Percentiles rank a stretch among this genome's conserved stretches.
These are phyloP conservation scores for Rhizopogon sp. DNA, from an alignment of 768 basidiomycete species.

Conservation along the genomic window DNA sequence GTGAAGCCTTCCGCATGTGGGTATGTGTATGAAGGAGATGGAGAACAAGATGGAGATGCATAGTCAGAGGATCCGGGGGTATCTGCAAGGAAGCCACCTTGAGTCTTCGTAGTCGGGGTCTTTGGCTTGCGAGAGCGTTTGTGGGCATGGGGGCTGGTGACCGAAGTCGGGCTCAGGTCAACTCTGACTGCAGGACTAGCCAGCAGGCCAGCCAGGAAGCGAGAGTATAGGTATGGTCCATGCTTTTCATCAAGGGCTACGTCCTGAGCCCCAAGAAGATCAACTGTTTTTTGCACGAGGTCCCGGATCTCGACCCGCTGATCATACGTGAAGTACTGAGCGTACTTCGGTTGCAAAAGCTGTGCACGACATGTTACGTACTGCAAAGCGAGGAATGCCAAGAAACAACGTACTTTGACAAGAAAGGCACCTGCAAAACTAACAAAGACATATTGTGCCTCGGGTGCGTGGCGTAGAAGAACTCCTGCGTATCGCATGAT, in stretches of 20 bases:
- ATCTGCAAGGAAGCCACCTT: neutral
- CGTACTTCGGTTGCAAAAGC: conserved; percentile 78
- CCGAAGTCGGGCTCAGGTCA: neutral
- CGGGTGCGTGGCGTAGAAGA: conserved; percentile 69
- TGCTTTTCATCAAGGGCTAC: conserved; percentile 79
- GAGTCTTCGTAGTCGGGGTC: neutral
- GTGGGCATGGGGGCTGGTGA: neutral
- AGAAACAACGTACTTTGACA: conserved; percentile 52
- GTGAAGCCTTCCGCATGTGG: neutral
- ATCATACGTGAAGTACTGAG: conserved; percentile 51
- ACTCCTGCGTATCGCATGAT: conserved; percentile 30
- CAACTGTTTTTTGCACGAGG: conserved; percentile 60
- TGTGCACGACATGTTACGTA: conserved; percentile 15
- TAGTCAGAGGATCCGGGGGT: conserved; percentile 24
- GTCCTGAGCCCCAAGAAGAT: conserved; percentile 63
- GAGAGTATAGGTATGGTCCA: conserved; percentile 75
- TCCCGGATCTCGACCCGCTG: conserved; percentile 57
- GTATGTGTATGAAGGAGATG: conserved; percentile 1
- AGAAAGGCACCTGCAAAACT: conserved; percentile 82
- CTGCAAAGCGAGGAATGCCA: neutral
- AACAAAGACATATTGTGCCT: conserved; percentile 73
- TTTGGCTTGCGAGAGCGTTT: neutral
- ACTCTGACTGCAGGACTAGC: conserved; percentile 27
- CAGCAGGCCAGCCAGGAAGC: conserved; percentile 70
- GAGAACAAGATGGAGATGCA: conserved; percentile 35